Percentiles rank a stretch among this genome's conserved stretches.
Conservation (phyloP, 345 rosid genomes). For the Ailanthus altissimus region DNA sequence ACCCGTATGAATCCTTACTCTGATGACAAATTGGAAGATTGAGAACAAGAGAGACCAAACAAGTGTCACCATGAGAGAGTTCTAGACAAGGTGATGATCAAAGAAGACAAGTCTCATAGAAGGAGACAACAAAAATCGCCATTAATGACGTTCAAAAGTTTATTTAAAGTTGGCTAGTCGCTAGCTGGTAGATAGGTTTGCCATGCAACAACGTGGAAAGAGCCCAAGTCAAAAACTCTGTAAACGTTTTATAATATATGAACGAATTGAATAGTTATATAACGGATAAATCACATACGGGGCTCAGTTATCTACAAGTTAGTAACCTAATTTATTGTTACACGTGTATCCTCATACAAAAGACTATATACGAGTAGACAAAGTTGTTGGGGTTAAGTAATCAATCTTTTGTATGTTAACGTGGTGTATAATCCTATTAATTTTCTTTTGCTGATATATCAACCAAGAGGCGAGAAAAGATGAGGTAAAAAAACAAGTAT, state of each 20-base stretch:
- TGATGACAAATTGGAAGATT: not conserved
- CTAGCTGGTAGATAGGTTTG: not conserved
- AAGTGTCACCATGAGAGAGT: not conserved
- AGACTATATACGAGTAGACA: constrained; percentile 13
- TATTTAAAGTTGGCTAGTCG: not conserved
- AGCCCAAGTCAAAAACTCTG: not conserved
- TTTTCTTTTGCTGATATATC: constrained; percentile 41
- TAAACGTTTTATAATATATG: not conserved
- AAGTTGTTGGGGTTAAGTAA: constrained; percentile 76
- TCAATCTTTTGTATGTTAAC: constrained; percentile 44
- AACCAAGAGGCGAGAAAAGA: constrained; percentile 5
- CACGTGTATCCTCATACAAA: not conserved
- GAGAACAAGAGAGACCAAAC: not conserved
- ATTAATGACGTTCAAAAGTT: not conserved
- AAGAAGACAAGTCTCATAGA: not conserved
- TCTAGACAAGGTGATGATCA: not conserved
- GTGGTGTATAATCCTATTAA: constrained; percentile 41
- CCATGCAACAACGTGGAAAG: not conserved
- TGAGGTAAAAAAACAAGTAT: not conserved
- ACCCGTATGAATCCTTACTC: not conserved
- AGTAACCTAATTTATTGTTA: constrained; percentile 42
- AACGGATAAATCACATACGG: not conserved
- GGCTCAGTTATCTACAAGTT: not conserved
- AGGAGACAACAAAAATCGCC: not conserved
- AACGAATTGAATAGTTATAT: not conserved